phyloP scores from a whole-genome alignment of 371 early-diverging fungal species.

The Fennellomyces sp. region DNA sequence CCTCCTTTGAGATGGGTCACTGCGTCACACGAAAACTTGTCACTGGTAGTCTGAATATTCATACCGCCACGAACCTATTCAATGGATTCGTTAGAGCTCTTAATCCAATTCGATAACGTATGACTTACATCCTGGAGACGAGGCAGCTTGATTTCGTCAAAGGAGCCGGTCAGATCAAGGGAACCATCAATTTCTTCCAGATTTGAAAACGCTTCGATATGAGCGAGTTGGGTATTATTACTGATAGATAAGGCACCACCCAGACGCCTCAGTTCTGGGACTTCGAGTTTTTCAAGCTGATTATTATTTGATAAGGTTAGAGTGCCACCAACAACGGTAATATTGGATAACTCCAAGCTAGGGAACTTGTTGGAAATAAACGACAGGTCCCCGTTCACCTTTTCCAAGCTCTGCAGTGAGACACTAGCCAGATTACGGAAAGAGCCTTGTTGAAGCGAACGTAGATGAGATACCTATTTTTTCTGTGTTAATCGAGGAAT shows the following conservation, averaged over 20 bases:
- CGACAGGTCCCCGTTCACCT: conserved; percentile 45
- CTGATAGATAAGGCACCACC: conserved; percentile 58
- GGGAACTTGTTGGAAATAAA: conserved; percentile 50
- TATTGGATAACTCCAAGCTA: conserved; percentile 31
- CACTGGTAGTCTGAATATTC: conserved; percentile 43
- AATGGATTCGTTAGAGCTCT: not conserved
- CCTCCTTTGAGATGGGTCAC: conserved; percentile 32
- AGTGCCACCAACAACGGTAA: conserved; percentile 47
- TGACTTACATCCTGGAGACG: conserved; percentile 36
- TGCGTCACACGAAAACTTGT: conserved; percentile 32
- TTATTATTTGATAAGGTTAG: conserved; percentile 53
- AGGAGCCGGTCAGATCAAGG: conserved; percentile 53
- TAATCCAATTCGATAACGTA: not conserved
- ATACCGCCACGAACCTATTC: conserved; percentile 42
- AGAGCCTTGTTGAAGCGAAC: conserved; percentile 27
- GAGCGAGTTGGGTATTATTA: conserved; percentile 42
- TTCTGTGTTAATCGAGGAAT: conserved; percentile 6
- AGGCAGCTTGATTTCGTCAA: conserved; percentile 49
- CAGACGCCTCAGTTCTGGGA: conserved; percentile 43
- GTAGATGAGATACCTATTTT: conserved; percentile 34
- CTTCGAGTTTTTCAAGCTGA: conserved; percentile 39
- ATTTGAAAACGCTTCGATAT: conserved; percentile 45
- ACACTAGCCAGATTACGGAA: conserved; percentile 45
- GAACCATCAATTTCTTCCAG: conserved; percentile 56
- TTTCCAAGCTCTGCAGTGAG: conserved; percentile 26